Base-by-base conservation (phyloP, 306 rosid species). In the Heteromeles arbutifolia region DNA sequence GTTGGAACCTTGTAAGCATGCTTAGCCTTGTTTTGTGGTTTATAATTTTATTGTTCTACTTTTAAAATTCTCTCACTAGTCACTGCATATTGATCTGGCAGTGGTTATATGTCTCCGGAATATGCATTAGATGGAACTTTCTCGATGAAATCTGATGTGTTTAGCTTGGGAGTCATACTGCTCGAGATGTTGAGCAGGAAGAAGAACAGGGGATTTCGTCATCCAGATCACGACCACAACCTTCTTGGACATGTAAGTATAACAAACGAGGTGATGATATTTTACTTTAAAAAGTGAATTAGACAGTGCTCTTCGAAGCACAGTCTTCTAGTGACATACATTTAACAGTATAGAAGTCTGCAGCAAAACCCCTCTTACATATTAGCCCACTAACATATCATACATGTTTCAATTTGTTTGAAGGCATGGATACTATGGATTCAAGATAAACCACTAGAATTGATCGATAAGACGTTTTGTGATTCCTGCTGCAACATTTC, bases 1-100 rank as follows among this genome's bases (percentile, higher is more conserved):
- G 91, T 82, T 17, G 87, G 87, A 65, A 88, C 89, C 4, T 85
- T 81, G 89, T 83, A 79, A 4, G 87, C 79, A n/a, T 25, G 18
- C 17, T 19, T 2, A 52, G 11, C n/a, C 13, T 12, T 54, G 3
- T 21, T 28, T 13, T 28, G 37, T 2, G 13, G 17, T 4, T 54
- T 39, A 14, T 54, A 7, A 3, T 72, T 3, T 26, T 31, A 0
- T 22, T 72, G 8, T 32, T 32, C 8, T 6, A 8, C 8, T 32
- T 12, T 4, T 3, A 1, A 32, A 19, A 31, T 32, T 34, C 34
- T 19, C 37, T 5, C 7, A 32, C 0, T 32, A 2, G 43, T 72
- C 15, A 13, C 2, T 12, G 2, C 14, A 13, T 11, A 54, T 71
- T 6, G 3, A 31, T 21, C 18, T 5, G 43, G 67, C 5, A 83